Base-by-base conservation (phyloP, 1,284 basidiomycete genomes). In the Cystobasidiaceae sp. region DNA sequence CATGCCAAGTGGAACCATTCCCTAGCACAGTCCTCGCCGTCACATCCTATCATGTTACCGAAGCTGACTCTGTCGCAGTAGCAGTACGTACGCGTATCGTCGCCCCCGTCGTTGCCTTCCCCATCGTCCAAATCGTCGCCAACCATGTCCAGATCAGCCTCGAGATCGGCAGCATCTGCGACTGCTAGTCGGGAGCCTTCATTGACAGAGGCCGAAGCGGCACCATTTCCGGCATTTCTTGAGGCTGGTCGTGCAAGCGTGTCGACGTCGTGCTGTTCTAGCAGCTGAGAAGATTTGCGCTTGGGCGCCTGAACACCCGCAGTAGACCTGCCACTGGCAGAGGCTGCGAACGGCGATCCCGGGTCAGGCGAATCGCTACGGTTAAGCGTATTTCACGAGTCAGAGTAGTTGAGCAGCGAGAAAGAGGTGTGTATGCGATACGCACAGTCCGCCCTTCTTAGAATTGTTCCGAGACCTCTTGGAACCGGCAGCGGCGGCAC, bases 31-130 rank as follows among this genome's bases (percentile, higher is more conserved):
- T 84, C 83, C n/a, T 82, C 80, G 71, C 88, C 88, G 77, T 98
- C 94, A 76, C 94, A 98, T 2, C 86, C 94, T 73, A 98, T 93
- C 94, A 98, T 98, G 78, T 94, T 89, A 30, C 93, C 93, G 73
- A 88, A 93, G 74, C 89, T 91, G 62, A 87, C 82, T 25, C 87
- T 82, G 69, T 90, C 82, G 76, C 93, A 97, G 79, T 87, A 84
- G 77, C 93, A 98, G 77, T 97, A 98, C 21, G 83, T 82, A 71
- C 81, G 84, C 64, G 83, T 82, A 70, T 89, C 86, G 34, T 69
- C 71, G 65, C 90, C 89, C 15, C 61, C 61, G 30, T 51, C 48
- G 19, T 62, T 50, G 4, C 61, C 61, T 25, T 56, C 61, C 28
- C 37, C 52, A 15, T 56, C 61, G 19, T 52, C 39, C 3, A 51